Evolutionary conservation across 1,284 basidiomycete genomes (phyloP), one percentile per base, ranked within the genome.

Genomic region (Laetiporus sulphureus): DNA sequence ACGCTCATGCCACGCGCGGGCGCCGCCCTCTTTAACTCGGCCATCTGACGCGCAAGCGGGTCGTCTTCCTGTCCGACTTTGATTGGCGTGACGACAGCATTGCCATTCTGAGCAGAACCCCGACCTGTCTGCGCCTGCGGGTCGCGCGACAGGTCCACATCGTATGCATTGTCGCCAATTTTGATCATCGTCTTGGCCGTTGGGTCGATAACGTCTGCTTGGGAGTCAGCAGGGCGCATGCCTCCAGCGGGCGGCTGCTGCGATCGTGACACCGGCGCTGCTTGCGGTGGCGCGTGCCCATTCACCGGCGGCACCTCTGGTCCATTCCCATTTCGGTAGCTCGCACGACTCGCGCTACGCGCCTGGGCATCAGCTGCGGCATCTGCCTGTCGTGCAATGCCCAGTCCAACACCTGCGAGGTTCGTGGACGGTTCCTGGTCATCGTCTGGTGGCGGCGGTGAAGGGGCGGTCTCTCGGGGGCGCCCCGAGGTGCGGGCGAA

Each of bases 331-430:
- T 46, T 51, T 51, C 64, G 48, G 51, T 55, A 50, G 64, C 67
- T 50, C 12, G 53, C 49, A 15, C 57, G 51, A 56, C 64, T 64
- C 53, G 62, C 56, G 2, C 51, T 53, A 24, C 49, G 54, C 0
- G 56, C 49, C 33, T 52, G 56, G 24, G 39, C 38, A 37, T 50
- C 53, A 40, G 48, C 42, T 18, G 47, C 48, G 10, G 46, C 41
- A 2, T 50, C 46, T 4, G 21, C 21, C 4, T 33, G 33, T 20
- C 51, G 40, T 3, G 54, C 51, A n/a, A 53, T 57, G 12, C 67
- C 72, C 13, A 82, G 79, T 22, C 85, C 84, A 5, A 84, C 66
- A 10, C 84, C 85, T 3, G 79, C 78, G 6, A 68, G 67, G 48
- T 85, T 83, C n/a, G 74, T 62, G 5, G 48, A 47, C 0, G 70